Base-by-base conservation (phyloP, 441 rosid genomes). In the Francoa sonchifolia region DNA sequence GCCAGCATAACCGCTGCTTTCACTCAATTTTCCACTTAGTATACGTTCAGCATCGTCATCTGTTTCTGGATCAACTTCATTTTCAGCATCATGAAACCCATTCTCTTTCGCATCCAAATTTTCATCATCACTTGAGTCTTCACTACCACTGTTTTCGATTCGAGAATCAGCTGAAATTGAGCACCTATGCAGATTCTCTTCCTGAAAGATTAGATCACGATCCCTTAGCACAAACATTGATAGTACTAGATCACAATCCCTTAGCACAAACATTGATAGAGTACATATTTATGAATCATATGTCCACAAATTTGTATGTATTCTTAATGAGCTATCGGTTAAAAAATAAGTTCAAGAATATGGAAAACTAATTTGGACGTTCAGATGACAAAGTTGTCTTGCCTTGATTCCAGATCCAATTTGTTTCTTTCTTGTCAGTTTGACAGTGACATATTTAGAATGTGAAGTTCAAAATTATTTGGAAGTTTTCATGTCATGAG, bases 101-200 rank as follows among this genome's bases (percentile, higher is more conserved):
- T 72, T 73, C 22, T 73, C 76, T 66, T 82, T 82, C 26, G 54
- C 19, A 60, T 79, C 77, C 29, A 63, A 40, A 66, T 74, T 78
- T 66, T 82, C 98, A 72, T 85, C 90, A 57, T 84, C 98, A 38
- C 76, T 61, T 44, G 98, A 90, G 57, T 80, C 90, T 25, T 90
- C 98, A 63, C 73, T 85, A 40, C 83, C 96, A 68, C 93, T 85
- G 59, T 82, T 82, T 45, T 73, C 98, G 34, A 85, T 67, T 56
- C 62, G 85, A 55, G 99, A 90, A 57, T 80, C 87, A 11, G 95
- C 90, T 33, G 96, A 85, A 30, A 85, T 74, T 25, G 95, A 90
- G 73, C 96, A 80, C 66, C 99, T 80, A 47, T 78, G 93, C 36
- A 82, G 77, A 70, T 70, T 86, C 52, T 79, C 99, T 63, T 90